Base-by-base conservation (phyloP, 345 rosid genomes). In the Geranium rotundifolium region DNA sequence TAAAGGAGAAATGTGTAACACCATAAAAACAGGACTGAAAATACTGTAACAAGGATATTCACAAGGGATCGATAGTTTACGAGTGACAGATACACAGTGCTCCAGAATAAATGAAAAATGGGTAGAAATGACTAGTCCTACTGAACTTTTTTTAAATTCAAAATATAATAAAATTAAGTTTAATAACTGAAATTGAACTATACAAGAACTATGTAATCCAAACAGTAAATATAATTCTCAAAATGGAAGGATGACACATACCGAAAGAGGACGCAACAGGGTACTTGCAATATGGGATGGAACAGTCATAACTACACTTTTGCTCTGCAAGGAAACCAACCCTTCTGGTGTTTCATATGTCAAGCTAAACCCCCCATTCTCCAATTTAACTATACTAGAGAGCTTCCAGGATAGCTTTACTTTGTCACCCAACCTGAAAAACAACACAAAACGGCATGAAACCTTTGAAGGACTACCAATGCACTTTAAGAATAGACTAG, bases 341-440 rank as follows among this genome's bases (percentile, higher is more conserved):
- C 98, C 98, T 64, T 89, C 91, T 0, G 93, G 95, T 57, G 98
- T 92, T 78, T 92, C 97, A 72, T 82, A 89, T 0, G 82, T 84
- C 82, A 92, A 82, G 62, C 67, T 73, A 76, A 85, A 92, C 50
- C 65, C 79, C 41, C 83, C 81, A 56, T 66, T 69, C 20, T 84
- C 89, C 78, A 82, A 77, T 74, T 83, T 92, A 65, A 58, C 60
- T 72, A 92, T 82, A 61, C 80, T 66, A 50, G 80, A 68, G 59
- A 92, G 96, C 82, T 87, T 92, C 96, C 96, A 92, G 2, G 82
- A 85, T 56, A 92, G 64, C 72, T 87, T 92, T 61, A 92, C 87
- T 65, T 80, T 82, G 76, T 81, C 76, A 59, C 93, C 95, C 72
- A 92, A 71, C 71, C 98, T 92, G 84, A 79, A 73, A 77, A 71